phyloP scores from a whole-genome alignment of 768 basidiomycete species.

The Macrolepiota dolichaula region DNA sequence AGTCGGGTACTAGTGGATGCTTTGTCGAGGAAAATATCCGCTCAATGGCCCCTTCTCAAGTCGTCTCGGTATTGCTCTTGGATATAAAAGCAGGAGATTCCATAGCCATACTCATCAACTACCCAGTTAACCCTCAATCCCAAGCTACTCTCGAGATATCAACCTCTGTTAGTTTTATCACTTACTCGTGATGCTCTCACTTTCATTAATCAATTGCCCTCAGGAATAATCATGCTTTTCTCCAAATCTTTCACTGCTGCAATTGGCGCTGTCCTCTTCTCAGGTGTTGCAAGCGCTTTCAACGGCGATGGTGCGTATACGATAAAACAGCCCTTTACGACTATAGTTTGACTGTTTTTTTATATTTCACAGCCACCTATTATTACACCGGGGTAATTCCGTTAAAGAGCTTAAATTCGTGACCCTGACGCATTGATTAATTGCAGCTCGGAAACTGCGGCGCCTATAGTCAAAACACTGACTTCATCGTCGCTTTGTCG shows the following conservation, averaged over 20 bases:
- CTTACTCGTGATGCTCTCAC: neutral
- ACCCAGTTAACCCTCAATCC: neutral
- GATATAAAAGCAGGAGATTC: neutral
- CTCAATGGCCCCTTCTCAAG: neutral
- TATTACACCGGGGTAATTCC: conserved; percentile 18
- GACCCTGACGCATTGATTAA: neutral
- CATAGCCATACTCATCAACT: neutral
- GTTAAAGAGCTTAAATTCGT: neutral
- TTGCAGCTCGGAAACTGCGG: conserved; percentile 24
- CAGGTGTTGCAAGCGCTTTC: conserved; percentile 10
- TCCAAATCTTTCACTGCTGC: neutral
- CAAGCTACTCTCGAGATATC: neutral
- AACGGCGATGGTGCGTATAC: conserved; percentile 17
- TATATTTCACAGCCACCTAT: conserved; percentile 17
- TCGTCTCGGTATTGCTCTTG: neutral
- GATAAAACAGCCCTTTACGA: neutral
- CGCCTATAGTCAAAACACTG: conserved; percentile 14
- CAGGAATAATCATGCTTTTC: conserved; percentile 4
- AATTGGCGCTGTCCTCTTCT: neutral
- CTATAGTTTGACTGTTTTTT: conserved; percentile 4
- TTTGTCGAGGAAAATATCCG: neutral
- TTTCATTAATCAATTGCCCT: neutral
- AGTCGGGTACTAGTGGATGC: neutral
- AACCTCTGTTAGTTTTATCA: neutral
- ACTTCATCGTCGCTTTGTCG: conserved; percentile 24